Evolutionary conservation across 441 rosid species (phyloP), one percentile per base, ranked within the genome.

Genomic region (Erodium trifolium): DNA sequence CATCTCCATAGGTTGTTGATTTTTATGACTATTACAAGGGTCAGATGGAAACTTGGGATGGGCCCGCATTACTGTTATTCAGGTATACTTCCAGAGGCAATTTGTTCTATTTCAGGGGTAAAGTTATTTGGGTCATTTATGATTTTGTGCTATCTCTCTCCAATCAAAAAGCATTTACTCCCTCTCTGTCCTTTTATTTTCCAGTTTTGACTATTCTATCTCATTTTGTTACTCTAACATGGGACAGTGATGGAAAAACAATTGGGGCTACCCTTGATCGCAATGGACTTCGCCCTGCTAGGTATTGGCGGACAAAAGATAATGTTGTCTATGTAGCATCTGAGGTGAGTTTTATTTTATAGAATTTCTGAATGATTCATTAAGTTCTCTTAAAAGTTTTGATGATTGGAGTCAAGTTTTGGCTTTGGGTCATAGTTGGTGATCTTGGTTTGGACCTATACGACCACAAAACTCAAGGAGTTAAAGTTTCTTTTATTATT

Each of bases 31-130:
- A 92, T 70, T 95, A 95, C 88, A 95, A 95, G 80, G 97, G 99
- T 77, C 99, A 95, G 81, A 95, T 95, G 99, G 99, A 95, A 84
- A 83, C 99, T 81, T 95, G 99, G 99, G 99, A 95, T 88, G 99
- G 98, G 69, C 99, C 99, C 75, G 99, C 99, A 57, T 85, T 95
- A 78, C 98, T 94, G 53, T 79, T 92, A 79, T 95, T 95, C 88
- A 95, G 99, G 99, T 92, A 79, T 78, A 68, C 64, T 63, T 23
- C 76, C 69, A 49, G 59, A 45, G 65, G 62, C 27, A 63, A 66
- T 37, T 16, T 70, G 64, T 70, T 2, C 51, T 3, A 19, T 18
- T 71, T 34, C 19, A 64, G 5, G 45, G 1, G 70, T 31, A 66
- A 18, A 65, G 47, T 10, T 37, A 6, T 27, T 47, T 62, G 19